Evolutionary conservation across 805 yeast genomes (phyloP), one percentile per base, ranked within the genome.

Genomic region (Kazachstania psychrophila): DNA sequence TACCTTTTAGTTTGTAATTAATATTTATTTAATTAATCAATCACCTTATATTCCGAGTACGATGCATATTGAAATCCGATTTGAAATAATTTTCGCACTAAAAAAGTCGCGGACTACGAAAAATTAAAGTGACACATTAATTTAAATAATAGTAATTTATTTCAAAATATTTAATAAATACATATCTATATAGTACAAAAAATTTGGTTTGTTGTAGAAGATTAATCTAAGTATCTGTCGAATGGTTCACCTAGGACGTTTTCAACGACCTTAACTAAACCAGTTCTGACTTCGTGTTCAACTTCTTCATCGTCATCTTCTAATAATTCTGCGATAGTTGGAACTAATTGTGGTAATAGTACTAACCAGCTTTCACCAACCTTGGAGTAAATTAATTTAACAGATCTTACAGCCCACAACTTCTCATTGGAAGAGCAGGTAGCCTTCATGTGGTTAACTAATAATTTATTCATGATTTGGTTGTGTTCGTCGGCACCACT

Each of bases 291-390:
- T 61, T 87, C 96, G 54, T 75, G 58, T 60, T 92, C 97, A 22
- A 92, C 95, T 33, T 73, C 77, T 59, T 92, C 98, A 44, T 88
- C 94, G 42, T 92, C 97, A 56, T 88, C 97, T 55, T 92, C 99
- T 44, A 92, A 69, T 40, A 92, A 65, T 62, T 92, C 99, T 6
- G 97, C 96, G 58, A 92, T 85, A 42, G 85, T 72, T 23, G 99
- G 99, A 44, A 92, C 95, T 48, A 92, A 71, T 55, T 88, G 96
- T 17, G 98, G 98, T 49, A 92, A 69, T 66, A 83, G 70, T 23
- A 80, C 67, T 46, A 92, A 70, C 98, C 97, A 92, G 57, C 79
- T 85, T 51, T 92, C 97, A 38, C 97, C 96, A 50, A 87, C 80
- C 66, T 83, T 83, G 46, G 83, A 82, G 70, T 87, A 92, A 23